Evolutionary conservation across 768 basidiomycete genomes (phyloP), one percentile per base, ranked within the genome.

Genomic region (Serendipita vermifera): DNA sequence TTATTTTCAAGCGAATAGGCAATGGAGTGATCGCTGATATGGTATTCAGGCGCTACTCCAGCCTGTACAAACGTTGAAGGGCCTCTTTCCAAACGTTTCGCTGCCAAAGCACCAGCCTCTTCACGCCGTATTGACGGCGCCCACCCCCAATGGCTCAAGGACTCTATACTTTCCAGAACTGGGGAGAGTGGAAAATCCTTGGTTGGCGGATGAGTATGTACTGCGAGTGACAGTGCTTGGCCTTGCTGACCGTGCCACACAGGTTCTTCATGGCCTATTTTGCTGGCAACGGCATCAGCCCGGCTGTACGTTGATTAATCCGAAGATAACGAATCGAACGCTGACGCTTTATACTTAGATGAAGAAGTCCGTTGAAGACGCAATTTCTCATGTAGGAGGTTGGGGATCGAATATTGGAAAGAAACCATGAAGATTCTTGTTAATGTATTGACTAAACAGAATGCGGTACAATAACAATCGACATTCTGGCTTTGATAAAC

Each of bases 51-150:
- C 67, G 1, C 72, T 78, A 3, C 78, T 79, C 54, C 76, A 78
- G 0, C 82, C 87, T 1, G 72, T 89, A 58, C 77, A 81, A 55
- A 78, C 79, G 62, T 75, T 90, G 53, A 86, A 86, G 63, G 77
- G 84, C 1, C 72, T 88, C 55, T 87, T 90, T 66, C 85, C 87
- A 0, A 80, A 77, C 64, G 74, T 82, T 15, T 75, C 80, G 13
- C 71, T 87, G 9, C 65, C 70, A n/a, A 87, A 87, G 63, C 77
- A 80, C 60, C 70, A 73, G 5, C 76, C 85, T 9, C 71, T 88
- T 24, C 86, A 89, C 62, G 75, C 88, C 35, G 75, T 83, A 43
- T 70, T 87, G 36, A 71, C 80, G 2, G 74, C 79, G 2, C 84
- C 85, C 14, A 66, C 74, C 15, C 65, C 73, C 7, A 72, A 70